These are phyloP conservation scores for Trichoderma sp. DNA, from an alignment of 2,329 filamentous ascomycete species.

Conservation along the genomic window DNA sequence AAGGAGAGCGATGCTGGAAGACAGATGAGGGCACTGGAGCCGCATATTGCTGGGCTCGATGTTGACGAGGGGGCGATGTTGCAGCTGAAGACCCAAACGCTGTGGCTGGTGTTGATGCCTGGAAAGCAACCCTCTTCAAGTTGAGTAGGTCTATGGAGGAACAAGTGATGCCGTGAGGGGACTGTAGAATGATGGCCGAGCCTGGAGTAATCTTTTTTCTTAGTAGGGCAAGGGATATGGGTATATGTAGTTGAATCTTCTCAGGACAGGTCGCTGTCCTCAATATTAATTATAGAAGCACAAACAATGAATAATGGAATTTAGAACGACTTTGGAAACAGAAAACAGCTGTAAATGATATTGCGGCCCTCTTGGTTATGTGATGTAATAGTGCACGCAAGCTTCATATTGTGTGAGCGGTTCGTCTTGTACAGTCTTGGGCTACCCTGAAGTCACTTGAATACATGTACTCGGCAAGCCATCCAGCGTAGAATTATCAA, in stretches of 20 bases:
- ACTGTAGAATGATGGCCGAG: background rate
- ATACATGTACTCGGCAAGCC: background rate
- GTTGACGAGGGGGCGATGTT: constrained; percentile 27
- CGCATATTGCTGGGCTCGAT: constrained; percentile 32
- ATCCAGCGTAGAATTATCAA: background rate
- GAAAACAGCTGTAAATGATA: background rate
- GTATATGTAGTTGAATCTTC: background rate
- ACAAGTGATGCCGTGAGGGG: background rate
- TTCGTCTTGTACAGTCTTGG: background rate
- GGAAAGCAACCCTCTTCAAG: background rate
- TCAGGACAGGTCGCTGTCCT: background rate
- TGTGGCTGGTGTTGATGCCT: constrained; percentile 39
- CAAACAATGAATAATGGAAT: background rate
- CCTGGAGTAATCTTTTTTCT: background rate
- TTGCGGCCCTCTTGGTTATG: background rate
- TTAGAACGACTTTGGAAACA: background rate
- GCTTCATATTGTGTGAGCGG: background rate
- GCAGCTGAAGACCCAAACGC: constrained; percentile 29
- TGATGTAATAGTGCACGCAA: background rate
- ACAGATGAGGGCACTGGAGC: constrained; percentile 29
- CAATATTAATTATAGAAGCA: background rate
- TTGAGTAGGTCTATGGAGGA: background rate
- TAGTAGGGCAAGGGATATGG: background rate
- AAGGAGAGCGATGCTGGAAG: constrained; percentile 23
- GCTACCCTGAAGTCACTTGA: background rate